These are phyloP conservation scores for Colletotrichum sp. DNA, from an alignment of 2,329 filamentous ascomycete species.

Conservation along the genomic window DNA sequence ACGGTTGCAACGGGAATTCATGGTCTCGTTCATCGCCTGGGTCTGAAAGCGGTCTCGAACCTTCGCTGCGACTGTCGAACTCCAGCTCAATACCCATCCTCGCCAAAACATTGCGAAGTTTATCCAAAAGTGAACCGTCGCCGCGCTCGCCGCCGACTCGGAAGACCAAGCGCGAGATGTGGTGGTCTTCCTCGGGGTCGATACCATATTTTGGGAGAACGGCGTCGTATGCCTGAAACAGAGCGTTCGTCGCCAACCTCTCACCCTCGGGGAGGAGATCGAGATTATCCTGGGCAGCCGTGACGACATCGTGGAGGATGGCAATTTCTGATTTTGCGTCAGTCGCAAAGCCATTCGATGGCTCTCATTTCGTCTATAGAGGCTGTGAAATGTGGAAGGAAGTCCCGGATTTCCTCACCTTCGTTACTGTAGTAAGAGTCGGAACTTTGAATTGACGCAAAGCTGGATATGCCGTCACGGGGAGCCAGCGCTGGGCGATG, in stretches of 20 bases:
- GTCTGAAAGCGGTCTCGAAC: not conserved
- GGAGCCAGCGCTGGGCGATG: constrained; percentile 38
- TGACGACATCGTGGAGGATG: constrained; percentile 78
- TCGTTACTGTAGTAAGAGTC: constrained; percentile 64
- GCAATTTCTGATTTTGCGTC: constrained; percentile 67
- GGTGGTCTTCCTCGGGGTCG: constrained; percentile 74
- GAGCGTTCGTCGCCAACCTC: constrained; percentile 73
- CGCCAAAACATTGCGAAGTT: constrained; percentile 71
- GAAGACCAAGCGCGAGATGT: constrained; percentile 80
- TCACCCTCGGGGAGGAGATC: constrained; percentile 62
- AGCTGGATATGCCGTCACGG: constrained; percentile 36
- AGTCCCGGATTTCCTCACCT: constrained; percentile 44
- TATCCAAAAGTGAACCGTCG: constrained; percentile 64
- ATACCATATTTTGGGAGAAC: constrained; percentile 74
- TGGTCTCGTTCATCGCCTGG: not conserved
- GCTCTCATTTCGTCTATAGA: not conserved
- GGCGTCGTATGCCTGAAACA: constrained; percentile 82
- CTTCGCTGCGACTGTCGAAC: constrained; percentile 43
- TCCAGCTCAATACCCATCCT: constrained; percentile 77
- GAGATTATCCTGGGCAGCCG: constrained; percentile 70
- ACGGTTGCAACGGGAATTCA: not conserved
- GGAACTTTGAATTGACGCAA: constrained; percentile 26
- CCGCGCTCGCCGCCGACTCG: constrained; percentile 73
- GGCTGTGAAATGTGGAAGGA: not conserved
- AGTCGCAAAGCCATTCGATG: not conserved